Evolutionary conservation across 2,329 filamentous ascomycete genomes (phyloP), one percentile per base, ranked within the genome.

Genomic region (Graphiopsis chlorocephala): DNA sequence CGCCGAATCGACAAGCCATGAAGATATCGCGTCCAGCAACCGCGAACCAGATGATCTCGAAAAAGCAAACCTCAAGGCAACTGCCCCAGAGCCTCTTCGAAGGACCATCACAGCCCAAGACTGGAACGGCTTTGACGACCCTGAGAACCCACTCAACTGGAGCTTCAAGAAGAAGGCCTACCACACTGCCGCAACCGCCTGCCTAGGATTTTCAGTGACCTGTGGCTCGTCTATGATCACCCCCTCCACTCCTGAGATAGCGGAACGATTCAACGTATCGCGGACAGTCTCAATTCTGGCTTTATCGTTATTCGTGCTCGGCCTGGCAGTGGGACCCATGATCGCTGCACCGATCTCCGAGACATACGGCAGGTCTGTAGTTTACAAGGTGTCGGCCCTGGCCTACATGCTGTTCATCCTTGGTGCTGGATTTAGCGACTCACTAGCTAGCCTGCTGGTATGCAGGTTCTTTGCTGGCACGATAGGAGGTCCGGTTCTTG

Each of bases 331-430:
- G 63, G 90, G 90, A 0, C 90, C 90, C 1, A 85, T 86, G 0
- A 80, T 93, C 25, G 91, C 88, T 81, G 90, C 90, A 2, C 90
- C 90, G 0, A 78, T 93, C 4, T 90, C 88, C 1, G 91, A 94
- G 78, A 80, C 90, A 42, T 86, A 83, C 70, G 91, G 91, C 42
- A 85, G 91, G 29, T 82, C 85, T 35, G 75, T 90, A 25, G 91
- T 93, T 74, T 88, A 88, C 65, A 76, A 91, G 68, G 88, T 90
- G 75, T 87, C 86, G 56, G 82, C 90, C 64, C 87, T 84, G 5
- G 83, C 86, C 56, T 90, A 87, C 8, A 85, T 86, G 3, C 84
- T 83, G 5, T 80, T 82, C 66, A 77, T 76, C 0, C 66, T 81
- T 0, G 80, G 79, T 1, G 72, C 78, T 11, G 79, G 79, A 0